Conservation (phyloP, 495 filamentous ascomycete genomes). For the Clavariopsis aquatica region DNA sequence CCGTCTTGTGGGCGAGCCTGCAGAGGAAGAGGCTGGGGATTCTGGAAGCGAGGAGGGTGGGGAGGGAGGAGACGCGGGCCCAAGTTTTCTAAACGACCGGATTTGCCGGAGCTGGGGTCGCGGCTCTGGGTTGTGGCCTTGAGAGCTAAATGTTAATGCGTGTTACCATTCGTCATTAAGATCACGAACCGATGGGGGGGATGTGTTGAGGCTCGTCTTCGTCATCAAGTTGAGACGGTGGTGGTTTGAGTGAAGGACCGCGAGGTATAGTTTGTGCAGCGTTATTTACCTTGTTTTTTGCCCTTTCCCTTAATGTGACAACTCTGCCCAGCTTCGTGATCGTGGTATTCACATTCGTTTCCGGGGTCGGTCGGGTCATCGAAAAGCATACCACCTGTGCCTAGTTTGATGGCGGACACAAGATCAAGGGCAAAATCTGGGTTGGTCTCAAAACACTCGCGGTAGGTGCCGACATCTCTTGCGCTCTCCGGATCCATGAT, state of each 20-base stretch:
- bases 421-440: slow-evolving; percentile 53
- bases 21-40: slow-evolving; percentile 13
- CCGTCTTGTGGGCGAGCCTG: slow-evolving; percentile 33
- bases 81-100: slow-evolving; percentile 16
- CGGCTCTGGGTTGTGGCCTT: slow-evolving; percentile 27
- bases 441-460: slow-evolving; percentile 49
- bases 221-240: slow-evolving; percentile 21
- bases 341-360: slow-evolving; percentile 50
- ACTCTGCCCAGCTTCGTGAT: slow-evolving; percentile 47
- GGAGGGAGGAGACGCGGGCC: slow-evolving; percentile 31
- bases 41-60: slow-evolving; percentile 25
- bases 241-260: slow-evolving; percentile 18
- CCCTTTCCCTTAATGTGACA: slow-evolving; percentile 42
- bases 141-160: slow-evolving; percentile 31
- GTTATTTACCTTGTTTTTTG: slow-evolving; percentile 42
- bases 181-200: slow-evolving; percentile 25
- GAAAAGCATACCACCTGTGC: slow-evolving; percentile 50
- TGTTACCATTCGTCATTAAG: slow-evolving; percentile 31
- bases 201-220: slow-evolving; percentile 25
- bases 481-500: slow-evolving; percentile 55
- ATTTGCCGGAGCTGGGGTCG: slow-evolving; percentile 33
- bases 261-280: slow-evolving; percentile 15
- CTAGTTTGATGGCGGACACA: slow-evolving; percentile 51
- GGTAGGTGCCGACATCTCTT: slow-evolving; percentile 48
- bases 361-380: slow-evolving; percentile 50